Evolutionary conservation across 176 grass and related monocot genomes (phyloP).

Genomic region (Ensete glaucum): DNA sequence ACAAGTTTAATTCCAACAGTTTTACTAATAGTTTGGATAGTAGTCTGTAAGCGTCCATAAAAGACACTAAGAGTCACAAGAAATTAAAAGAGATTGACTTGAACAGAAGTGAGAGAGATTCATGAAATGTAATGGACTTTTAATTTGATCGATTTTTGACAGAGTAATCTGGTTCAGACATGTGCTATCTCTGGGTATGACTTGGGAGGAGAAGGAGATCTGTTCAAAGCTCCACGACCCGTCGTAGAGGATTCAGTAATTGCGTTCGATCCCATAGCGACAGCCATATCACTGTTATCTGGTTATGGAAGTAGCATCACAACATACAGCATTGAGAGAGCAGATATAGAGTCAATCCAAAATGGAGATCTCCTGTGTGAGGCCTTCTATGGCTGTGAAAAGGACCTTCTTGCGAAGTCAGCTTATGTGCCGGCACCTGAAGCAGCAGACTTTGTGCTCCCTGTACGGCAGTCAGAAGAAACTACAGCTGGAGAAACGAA

Average conservation of each 20-base stretch:
- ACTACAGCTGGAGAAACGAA: slow-evolving; percentile 21
- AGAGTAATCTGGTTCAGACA: slow-evolving; percentile 42
- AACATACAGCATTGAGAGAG: slow-evolving; percentile 30
- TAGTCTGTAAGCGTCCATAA: too few species aligned
- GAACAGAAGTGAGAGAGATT: too few species aligned
- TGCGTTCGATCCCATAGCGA: slow-evolving; percentile 37
- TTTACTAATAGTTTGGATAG: too few species aligned
- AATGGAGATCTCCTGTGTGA: slow-evolving; percentile 49
- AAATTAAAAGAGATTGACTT: too few species aligned
- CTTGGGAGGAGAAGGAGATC: slow-evolving; percentile 70
- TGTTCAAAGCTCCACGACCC: slow-evolving; percentile 74
- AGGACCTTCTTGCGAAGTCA: slow-evolving; percentile 57
- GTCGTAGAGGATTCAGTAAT: slow-evolving; percentile 52
- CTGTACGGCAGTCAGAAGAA: slow-evolving; percentile 40
- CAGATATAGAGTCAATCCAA: slow-evolving; percentile 33
- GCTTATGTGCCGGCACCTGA: not conserved
- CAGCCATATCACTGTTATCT: slow-evolving; percentile 65
- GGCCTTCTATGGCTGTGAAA: slow-evolving; percentile 63
- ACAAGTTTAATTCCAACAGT: too few species aligned
- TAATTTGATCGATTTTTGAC: not conserved
- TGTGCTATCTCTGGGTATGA: slow-evolving; percentile 74
- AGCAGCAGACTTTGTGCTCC: slow-evolving; percentile 51
- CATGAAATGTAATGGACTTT: too few species aligned
- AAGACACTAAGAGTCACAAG: too few species aligned
- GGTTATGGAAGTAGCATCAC: slow-evolving; percentile 25